Percentiles rank a stretch among this genome's conserved stretches.
These are phyloP conservation scores for Huntiella bhutanensis DNA, from an alignment of 2,329 filamentous ascomycete species.

Conservation along the genomic window DNA sequence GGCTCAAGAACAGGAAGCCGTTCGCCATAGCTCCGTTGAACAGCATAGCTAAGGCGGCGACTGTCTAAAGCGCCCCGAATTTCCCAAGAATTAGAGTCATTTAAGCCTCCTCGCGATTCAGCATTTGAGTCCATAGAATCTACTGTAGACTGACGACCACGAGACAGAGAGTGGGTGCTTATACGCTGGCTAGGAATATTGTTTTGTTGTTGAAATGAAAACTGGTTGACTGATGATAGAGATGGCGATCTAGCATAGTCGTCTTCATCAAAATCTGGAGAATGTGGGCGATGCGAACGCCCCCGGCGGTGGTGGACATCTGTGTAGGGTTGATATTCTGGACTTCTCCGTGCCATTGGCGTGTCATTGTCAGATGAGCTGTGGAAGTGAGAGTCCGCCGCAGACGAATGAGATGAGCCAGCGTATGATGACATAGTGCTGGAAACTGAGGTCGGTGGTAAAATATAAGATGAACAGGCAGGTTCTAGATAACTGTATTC, in stretches of 20 bases:
- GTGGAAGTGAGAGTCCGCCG: slow-evolving; percentile 3
- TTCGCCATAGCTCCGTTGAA: not conserved
- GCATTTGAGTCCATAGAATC: not conserved
- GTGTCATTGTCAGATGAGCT: slow-evolving; percentile 11
- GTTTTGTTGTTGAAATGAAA: not conserved
- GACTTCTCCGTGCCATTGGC: slow-evolving; percentile 7
- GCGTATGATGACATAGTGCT: slow-evolving; percentile 6
- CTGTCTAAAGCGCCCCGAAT: too few species aligned
- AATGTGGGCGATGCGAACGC: not conserved
- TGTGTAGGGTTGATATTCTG: slow-evolving; percentile 3
- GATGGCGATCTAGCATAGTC: slow-evolving; percentile 2
- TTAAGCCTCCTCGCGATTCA: not conserved
- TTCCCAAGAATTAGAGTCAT: not conserved
- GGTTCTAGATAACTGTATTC: too few species aligned
- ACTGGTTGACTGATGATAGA: slow-evolving; percentile 1
- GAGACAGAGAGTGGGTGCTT: not conserved
- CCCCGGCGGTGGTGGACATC: not conserved
- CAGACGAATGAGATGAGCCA: slow-evolving; percentile 5
- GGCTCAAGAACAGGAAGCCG: not conserved
- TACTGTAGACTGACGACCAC: not conserved
- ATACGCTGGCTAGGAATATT: slow-evolving; percentile 2
- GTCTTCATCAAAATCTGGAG: slow-evolving; percentile 1
- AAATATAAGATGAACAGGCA: not conserved
- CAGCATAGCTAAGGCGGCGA: not conserved
- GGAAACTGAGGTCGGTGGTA: not conserved